phyloP scores from a whole-genome alignment of 2,329 filamentous ascomycete species.

The Trichoderma sp. region DNA sequence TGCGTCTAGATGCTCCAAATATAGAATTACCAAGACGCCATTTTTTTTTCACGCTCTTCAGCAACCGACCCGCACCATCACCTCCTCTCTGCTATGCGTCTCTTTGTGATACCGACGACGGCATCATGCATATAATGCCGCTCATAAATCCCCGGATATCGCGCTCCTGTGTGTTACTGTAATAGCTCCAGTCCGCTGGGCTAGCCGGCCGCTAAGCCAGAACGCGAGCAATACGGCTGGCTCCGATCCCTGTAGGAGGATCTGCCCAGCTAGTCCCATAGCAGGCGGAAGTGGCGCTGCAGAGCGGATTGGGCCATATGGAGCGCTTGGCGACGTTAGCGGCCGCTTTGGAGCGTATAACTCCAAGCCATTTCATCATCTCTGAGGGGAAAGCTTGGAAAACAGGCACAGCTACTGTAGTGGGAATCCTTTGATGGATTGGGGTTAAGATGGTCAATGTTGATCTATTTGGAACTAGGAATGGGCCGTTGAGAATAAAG shows the following conservation, averaged over 20 bases:
- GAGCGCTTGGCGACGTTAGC: background rate
- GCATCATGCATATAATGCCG: background rate
- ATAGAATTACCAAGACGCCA: background rate
- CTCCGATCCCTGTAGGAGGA: conserved; percentile 5
- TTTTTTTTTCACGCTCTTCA: background rate
- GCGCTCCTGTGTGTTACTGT: background rate
- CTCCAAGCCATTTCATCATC: conserved; percentile 22
- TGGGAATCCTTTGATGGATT: background rate
- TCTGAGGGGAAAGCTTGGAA: background rate
- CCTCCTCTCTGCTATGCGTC: background rate
- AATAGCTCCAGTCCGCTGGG: background rate
- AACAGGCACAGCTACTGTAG: background rate
- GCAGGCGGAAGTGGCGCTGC: background rate
- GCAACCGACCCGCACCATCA: background rate
- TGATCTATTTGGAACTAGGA: background rate
- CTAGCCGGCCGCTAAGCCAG: background rate
- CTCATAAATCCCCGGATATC: background rate
- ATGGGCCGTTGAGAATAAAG: background rate
- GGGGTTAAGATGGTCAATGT: background rate
- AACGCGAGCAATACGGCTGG: conserved; percentile 24
- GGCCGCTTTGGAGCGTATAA: background rate
- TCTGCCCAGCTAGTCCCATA: background rate
- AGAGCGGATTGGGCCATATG: conserved; percentile 7
- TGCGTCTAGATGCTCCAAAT: background rate
- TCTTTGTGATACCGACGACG: background rate